phyloP scores from a whole-genome alignment of 805 yeast species.

The Schwanniomyces polymorphus region DNA sequence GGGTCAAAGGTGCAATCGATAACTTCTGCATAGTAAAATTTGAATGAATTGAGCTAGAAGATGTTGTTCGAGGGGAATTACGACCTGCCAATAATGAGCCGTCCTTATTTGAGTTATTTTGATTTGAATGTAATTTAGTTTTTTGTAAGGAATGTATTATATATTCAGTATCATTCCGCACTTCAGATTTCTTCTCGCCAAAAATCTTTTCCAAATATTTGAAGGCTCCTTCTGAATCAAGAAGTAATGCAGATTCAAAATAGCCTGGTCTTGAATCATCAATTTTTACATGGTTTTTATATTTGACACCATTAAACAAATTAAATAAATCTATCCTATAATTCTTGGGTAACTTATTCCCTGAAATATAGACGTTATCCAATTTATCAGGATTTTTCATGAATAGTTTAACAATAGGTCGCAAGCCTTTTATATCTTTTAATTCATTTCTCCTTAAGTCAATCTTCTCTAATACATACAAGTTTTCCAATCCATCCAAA shows the following conservation, averaged over 20 bases:
- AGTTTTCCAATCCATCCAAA: conserved; percentile 46
- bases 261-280: conserved; percentile 65
- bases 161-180: neutral
- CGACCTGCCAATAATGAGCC: conserved; percentile 8
- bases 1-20: conserved; percentile 16
- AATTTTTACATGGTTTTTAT: conserved; percentile 47
- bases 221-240: conserved; percentile 50
- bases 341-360: conserved; percentile 45
- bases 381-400: conserved; percentile 30
- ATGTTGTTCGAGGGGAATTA: neutral
- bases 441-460: conserved; percentile 53
- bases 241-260: conserved; percentile 54
- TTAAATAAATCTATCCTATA: conserved; percentile 57
- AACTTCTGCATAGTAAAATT: neutral
- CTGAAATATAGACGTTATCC: conserved; percentile 40
- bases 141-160: neutral
- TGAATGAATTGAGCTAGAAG: neutral
- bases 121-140: neutral
- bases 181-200: neutral
- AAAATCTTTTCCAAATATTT: conserved; percentile 41
- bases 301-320: conserved; percentile 52
- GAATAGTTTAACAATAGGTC: conserved; percentile 36
- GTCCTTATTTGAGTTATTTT: conserved; percentile 5
- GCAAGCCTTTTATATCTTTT: conserved; percentile 27
- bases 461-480: conserved; percentile 46